Evolutionary conservation across 352 stramenopile species (phyloP).

Genomic region (Phytophthora hybrid): DNA sequence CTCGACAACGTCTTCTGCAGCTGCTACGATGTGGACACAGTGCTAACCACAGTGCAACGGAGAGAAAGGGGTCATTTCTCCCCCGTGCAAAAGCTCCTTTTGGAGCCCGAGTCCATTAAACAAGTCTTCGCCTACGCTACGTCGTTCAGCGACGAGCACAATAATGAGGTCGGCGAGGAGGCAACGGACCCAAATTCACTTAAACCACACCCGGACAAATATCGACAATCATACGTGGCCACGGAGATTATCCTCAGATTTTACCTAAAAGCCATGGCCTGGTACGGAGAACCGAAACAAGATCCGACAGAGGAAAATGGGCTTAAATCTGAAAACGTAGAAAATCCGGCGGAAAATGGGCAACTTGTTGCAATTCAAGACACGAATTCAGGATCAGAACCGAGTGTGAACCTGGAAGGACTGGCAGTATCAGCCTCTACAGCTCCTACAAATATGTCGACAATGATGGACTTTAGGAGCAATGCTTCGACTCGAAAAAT

Average conservation of each 20-base stretch:
- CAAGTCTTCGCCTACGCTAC: slow-evolving; percentile 76
- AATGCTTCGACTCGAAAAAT: slow-evolving; percentile 50
- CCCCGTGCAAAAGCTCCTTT: slow-evolving; percentile 71
- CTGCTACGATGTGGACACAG: slow-evolving; percentile 79
- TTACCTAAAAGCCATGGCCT: slow-evolving; percentile 78
- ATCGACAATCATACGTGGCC: slow-evolving; percentile 64
- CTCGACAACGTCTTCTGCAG: slow-evolving; percentile 83
- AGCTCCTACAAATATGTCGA: slow-evolving; percentile 22
- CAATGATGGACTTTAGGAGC: slow-evolving; percentile 43
- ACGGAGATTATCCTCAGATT: slow-evolving; percentile 81
- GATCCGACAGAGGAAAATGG: slow-evolving; percentile 8
- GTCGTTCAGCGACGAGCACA: slow-evolving; percentile 25
- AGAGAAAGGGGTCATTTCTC: slow-evolving; percentile 67
- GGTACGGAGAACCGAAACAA: slow-evolving; percentile 66
- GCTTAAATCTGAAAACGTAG: not conserved
- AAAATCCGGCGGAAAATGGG: slow-evolving; percentile 10
- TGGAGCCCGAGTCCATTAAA: slow-evolving; percentile 64
- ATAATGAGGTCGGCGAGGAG: slow-evolving; percentile 20
- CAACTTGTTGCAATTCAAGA: not conserved
- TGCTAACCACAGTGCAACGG: slow-evolving; percentile 66
- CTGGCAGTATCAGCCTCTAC: slow-evolving; percentile 11
- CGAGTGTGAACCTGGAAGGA: slow-evolving; percentile 10
- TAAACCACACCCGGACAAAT: slow-evolving; percentile 46
- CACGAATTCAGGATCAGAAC: not conserved
- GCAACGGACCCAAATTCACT: slow-evolving; percentile 25